Evolutionary conservation across 2,329 filamentous ascomycete species (phyloP), one percentile per base, ranked within the genome.

Genomic region (Botrytis deweyae): DNA sequence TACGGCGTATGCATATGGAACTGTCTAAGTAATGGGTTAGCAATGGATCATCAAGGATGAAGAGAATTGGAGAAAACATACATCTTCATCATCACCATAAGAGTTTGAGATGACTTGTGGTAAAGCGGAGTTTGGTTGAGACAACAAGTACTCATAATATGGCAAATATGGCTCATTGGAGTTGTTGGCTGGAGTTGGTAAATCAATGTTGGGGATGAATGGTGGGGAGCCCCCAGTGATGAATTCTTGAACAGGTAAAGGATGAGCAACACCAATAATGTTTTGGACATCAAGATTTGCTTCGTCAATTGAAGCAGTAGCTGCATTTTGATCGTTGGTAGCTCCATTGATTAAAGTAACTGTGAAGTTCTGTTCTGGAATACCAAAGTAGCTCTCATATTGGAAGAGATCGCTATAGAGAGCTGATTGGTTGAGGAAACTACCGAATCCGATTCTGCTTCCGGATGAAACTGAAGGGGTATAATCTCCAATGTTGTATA

Each of bases 121-220:
- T 16, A 90, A 77, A 36, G 61, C 75, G 2, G 67, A 73, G 61
- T 85, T 81, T 25, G 81, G 79, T 62, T 86, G 83, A 0, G 82
- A 79, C 3, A 89, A 81, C 18, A 90, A 80, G 73, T 86, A 84
- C 72, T 87, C 81, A n/a, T 89, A 83, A 74, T 88, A 86, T 59
- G 87, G 85, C 2, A 90, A 80, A 76, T 88, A 90, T 0, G 88
- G 88, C 79, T 90, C 88, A 78, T 90, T 90, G 74, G 84, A 80
- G 68, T 82, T 79, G 25, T 76, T 66, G 1, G 75, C 73, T 6
- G 66, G 68, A 4, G 72, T 74, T n/a, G 77, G 76, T 16, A 74
- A 63, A 67, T 77, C 75, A 8, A 83, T 71, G 69, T 88, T 85
- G 0, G 88, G 84, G 40, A 84, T 80, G 79, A 87, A 88, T 1